Conservation (phyloP, 2,329 filamentous ascomycete genomes). For the Talaromyces sp. region DNA sequence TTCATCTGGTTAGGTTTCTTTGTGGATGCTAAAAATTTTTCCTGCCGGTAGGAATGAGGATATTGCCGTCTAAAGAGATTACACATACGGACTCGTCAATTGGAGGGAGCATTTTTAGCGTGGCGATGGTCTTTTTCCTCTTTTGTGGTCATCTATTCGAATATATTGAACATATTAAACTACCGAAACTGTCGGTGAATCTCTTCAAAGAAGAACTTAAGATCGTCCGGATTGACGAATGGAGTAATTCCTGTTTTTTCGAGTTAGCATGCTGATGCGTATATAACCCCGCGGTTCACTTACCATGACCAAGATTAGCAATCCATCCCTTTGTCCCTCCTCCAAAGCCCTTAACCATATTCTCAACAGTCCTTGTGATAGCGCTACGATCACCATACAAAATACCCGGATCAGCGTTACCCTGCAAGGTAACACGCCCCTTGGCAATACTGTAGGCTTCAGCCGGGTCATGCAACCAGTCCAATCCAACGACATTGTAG, state of each 20-base stretch:
- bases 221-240: conserved; percentile 85
- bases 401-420: conserved; percentile 91
- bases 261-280: not conserved
- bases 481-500: conserved; percentile 89
- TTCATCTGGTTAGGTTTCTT: not conserved
- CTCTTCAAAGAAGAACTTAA: conserved; percentile 92
- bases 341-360: conserved; percentile 82
- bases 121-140: conserved; percentile 2
- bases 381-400: conserved; percentile 78
- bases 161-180: not conserved
- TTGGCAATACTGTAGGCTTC: conserved; percentile 77
- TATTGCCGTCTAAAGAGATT: conserved; percentile 48
- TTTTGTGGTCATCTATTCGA: not conserved
- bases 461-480: conserved; percentile 89
- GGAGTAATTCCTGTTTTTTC: conserved; percentile 73
- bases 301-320: conserved; percentile 91
- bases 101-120: not conserved
- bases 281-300: conserved; percentile 28
- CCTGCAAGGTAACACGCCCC: conserved; percentile 78
- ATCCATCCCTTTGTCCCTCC: conserved; percentile 91
- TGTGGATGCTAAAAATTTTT: conserved; percentile 4
- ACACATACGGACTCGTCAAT: not conserved
- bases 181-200: conserved; percentile 60
- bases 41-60: conserved; percentile 53
- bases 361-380: conserved; percentile 77